Conservation (phyloP, 2,329 filamentous ascomycete genomes). For the Annulohypoxylon truncatum region DNA sequence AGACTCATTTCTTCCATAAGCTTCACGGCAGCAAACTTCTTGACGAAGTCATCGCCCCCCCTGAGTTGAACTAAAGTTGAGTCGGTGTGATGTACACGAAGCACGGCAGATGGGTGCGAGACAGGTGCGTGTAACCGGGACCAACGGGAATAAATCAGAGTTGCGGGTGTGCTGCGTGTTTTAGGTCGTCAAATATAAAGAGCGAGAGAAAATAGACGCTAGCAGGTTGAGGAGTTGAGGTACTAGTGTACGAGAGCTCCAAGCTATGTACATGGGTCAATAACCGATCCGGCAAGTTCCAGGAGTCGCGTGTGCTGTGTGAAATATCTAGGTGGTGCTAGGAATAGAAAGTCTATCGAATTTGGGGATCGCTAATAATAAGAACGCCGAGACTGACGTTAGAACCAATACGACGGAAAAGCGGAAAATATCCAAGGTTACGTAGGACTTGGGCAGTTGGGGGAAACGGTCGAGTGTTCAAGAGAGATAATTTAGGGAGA, state of each 20-base stretch:
- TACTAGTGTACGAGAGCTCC: slow-evolving; percentile 6
- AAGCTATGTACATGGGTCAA: not conserved
- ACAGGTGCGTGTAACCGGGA: slow-evolving; percentile 26
- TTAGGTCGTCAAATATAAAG: slow-evolving; percentile 1
- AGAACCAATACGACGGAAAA: slow-evolving; percentile 29
- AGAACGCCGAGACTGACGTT: slow-evolving; percentile 27
- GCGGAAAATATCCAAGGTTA: slow-evolving; percentile 35
- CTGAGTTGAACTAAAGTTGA: slow-evolving; percentile 2
- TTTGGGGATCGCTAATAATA: slow-evolving; percentile 33
- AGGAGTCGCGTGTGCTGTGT: slow-evolving; percentile 21
- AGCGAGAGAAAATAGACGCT: not conserved
- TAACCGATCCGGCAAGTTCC: slow-evolving; percentile 9
- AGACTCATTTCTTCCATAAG: slow-evolving; percentile 24
- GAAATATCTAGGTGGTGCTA: not conserved
- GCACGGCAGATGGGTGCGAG: slow-evolving; percentile 20
- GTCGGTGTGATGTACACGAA: slow-evolving; percentile 28
- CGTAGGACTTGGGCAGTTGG: not conserved
- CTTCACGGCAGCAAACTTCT: slow-evolving; percentile 8
- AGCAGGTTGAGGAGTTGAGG: slow-evolving; percentile 1
- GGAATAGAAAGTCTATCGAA: slow-evolving; percentile 6
- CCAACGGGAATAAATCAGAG: slow-evolving; percentile 33
- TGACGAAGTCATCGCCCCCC: slow-evolving; percentile 24
- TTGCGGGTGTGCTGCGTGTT: slow-evolving; percentile 18
- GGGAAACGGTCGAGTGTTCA: slow-evolving; percentile 4
- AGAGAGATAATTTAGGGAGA: slow-evolving; percentile 22